These are phyloP conservation scores for Postia placenta DNA, from an alignment of 768 basidiomycete genomes.

Conservation along the genomic window DNA sequence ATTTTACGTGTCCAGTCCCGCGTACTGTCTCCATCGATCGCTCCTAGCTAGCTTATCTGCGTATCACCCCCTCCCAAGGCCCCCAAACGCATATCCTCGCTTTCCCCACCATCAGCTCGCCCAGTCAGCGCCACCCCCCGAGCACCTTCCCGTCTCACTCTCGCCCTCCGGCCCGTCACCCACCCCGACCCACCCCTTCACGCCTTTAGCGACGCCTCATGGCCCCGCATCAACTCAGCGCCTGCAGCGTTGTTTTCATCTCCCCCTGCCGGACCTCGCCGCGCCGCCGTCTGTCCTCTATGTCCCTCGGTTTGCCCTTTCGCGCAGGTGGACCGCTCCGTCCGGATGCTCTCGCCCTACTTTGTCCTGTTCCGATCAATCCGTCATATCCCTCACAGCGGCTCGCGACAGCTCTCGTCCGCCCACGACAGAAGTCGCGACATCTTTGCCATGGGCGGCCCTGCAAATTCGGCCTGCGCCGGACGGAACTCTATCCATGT, in stretches of 20 bases:
- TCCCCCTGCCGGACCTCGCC: constrained; percentile 13
- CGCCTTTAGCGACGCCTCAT: constrained; percentile 16
- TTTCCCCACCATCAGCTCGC: constrained; percentile 2
- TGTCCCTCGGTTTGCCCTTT: constrained; percentile 8
- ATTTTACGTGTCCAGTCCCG: constrained; percentile 7
- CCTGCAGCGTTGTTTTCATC: constrained; percentile 47
- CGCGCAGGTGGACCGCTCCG: not conserved
- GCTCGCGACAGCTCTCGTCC: not conserved
- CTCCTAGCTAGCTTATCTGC: constrained; percentile 2
- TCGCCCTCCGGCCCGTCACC: constrained; percentile 1
- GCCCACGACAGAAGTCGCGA: too few species aligned
- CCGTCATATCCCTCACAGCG: not conserved
- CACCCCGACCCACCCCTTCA: constrained; percentile 15
- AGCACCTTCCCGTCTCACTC: too few species aligned
- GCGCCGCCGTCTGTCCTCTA: constrained; percentile 1
- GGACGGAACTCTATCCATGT: not conserved
- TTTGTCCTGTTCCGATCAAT: constrained; percentile 6
- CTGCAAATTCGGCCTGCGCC: too few species aligned
- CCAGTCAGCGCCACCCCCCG: constrained; percentile 11
- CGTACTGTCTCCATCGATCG: constrained; percentile 8
- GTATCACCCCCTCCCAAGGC: constrained; percentile 5
- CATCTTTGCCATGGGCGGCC: too few species aligned
- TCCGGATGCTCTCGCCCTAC: constrained; percentile 3
- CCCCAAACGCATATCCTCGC: constrained; percentile 2
- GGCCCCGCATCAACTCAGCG: constrained; percentile 13